These are phyloP conservation scores for Globisporangium ultimum DNA, from an alignment of 352 stramenopile species.

Conservation along the genomic window DNA sequence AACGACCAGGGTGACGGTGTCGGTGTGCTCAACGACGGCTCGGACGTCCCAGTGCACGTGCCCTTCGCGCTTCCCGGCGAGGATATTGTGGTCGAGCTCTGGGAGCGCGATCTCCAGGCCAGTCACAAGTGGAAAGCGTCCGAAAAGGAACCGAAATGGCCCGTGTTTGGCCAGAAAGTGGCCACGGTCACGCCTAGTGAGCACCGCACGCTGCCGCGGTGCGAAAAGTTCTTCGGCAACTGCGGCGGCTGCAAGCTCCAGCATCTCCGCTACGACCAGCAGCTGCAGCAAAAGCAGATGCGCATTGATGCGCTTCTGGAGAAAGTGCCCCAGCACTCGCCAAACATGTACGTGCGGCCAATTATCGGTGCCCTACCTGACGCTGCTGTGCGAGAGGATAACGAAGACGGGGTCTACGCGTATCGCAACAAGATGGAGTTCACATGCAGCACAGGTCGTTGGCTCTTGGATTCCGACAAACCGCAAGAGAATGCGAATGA, in stretches of 20 bases:
- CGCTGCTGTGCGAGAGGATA: neutral
- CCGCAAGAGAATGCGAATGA: conserved; percentile 1
- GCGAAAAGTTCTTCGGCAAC: conserved; percentile 53
- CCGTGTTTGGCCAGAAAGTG: conserved; percentile 38
- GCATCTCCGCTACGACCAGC: conserved; percentile 51
- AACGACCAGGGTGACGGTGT: conserved; percentile 53
- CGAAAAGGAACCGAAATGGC: conserved; percentile 16
- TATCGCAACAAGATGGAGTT: conserved; percentile 89
- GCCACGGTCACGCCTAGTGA: conserved; percentile 25
- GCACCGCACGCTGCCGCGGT: conserved; percentile 33
- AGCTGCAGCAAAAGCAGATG: conserved; percentile 63
- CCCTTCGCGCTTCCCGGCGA: conserved; percentile 60
- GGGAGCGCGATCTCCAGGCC: conserved; percentile 38
- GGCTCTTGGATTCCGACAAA: conserved; percentile 52
- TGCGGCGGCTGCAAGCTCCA: conserved; percentile 76
- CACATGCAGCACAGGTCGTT: conserved; percentile 71
- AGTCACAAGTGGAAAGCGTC: conserved; percentile 18
- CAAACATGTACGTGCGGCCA: conserved; percentile 27
- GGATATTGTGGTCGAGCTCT: conserved; percentile 40
- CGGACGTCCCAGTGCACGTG: conserved; percentile 32
- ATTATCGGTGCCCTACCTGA: conserved; percentile 31
- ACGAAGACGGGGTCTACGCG: conserved; percentile 18
- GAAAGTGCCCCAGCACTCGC: conserved; percentile 16
- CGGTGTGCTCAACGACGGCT: conserved; percentile 12
- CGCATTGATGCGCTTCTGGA: conserved; percentile 28